Base-by-base conservation (phyloP, 2,329 filamentous ascomycete species). In the Myriosclerotinia curreyana region DNA sequence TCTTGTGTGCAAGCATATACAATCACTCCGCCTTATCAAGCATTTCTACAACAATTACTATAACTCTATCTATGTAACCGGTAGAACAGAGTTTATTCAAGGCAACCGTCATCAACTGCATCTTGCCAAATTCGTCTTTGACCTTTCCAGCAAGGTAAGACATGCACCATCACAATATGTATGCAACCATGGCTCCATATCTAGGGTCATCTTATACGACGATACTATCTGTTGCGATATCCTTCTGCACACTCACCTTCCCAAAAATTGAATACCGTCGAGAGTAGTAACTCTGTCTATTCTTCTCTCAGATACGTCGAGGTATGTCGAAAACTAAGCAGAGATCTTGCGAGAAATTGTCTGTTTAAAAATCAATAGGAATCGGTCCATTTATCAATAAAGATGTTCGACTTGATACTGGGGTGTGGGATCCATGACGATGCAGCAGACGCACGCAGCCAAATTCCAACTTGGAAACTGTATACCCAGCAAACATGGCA, bases 401-500 rank as follows among this genome's bases (percentile, higher is more conserved):
- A 25, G 12, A 4, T 25, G 9, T 22, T 52, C 53, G 15, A 42
- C n/a, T 55, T 25, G 25, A 28, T 55, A 20, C 25, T 31, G 28
- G 17, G 31, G 38, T 38, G 40, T 56, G 17, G 38, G 53, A 56
- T 34, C 40, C 53, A 34, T 56, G 53, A 11, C 38, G 34, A 25
- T 56, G 38, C 38, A 44, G 53, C 31, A 58, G 31, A 31, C 28
- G 46, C 12, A 22, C 17, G 40, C 34, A 42, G 20, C 11, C 25
- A 54, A 42, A 28, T 34, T 54, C 40, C 25, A 44, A 52, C 28
- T 17, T 31, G 49, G 25, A 15, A n/a, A 15, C 9, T 34, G 44
- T 62, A 22, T 44, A n/a, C 50, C 40, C 49, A 44, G 15, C 44
- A 38, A 38, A 34, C n/a, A 15, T 44, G n/a, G 40, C 28, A 62